Evolutionary conservation across 495 filamentous ascomycete species (phyloP).

Genomic region (Thozetella sp.): DNA sequence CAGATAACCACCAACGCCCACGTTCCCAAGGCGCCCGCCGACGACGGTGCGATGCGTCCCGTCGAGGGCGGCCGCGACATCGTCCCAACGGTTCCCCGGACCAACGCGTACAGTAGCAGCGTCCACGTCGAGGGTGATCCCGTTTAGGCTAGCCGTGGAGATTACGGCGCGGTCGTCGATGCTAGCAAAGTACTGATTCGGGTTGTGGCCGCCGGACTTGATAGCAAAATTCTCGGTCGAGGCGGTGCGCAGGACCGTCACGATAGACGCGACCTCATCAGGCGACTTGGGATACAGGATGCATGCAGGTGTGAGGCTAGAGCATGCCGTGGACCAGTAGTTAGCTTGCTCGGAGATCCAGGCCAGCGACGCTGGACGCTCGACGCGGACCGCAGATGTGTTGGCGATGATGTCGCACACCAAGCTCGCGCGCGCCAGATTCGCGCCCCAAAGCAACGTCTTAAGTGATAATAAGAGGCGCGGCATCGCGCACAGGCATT

Average conservation of each 20-base stretch:
- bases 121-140: constrained; percentile 43
- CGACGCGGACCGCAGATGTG: neutral
- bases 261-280: constrained; percentile 32
- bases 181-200: constrained; percentile 51
- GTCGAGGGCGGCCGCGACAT: constrained; percentile 48
- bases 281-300: constrained; percentile 42
- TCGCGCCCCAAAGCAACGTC: too few species aligned
- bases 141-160: constrained; percentile 46
- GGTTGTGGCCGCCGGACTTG: constrained; percentile 55
- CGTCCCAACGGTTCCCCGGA: constrained; percentile 51
- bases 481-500: too few species aligned
- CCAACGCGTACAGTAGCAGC: constrained; percentile 44
- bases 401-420: neutral
- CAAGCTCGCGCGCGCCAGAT: neutral
- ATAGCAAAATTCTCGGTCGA: constrained; percentile 46
- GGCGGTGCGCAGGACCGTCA: constrained; percentile 26
- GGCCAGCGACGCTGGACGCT: constrained; percentile 6
- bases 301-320: constrained; percentile 43
- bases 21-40: constrained; percentile 54
- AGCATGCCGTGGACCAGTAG: constrained; percentile 48
- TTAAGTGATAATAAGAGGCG: too few species aligned
- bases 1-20: constrained; percentile 44
- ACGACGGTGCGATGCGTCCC: constrained; percentile 42
- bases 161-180: constrained; percentile 53
- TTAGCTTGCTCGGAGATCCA: constrained; percentile 39